Base-by-base conservation (phyloP, 140 eudicot species). In the Stevia rebaudiana region DNA sequence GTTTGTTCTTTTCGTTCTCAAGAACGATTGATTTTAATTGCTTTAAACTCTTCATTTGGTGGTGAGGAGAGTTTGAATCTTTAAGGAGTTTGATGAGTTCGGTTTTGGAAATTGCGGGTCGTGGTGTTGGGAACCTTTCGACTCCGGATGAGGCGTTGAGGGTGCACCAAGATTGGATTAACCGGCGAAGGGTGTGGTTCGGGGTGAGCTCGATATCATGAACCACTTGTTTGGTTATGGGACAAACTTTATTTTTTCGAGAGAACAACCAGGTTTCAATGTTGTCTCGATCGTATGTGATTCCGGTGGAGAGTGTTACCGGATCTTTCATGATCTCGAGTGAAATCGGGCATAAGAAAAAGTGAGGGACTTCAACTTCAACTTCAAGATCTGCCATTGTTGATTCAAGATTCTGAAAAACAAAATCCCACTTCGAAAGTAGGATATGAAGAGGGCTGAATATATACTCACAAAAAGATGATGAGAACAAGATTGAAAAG, bases 301-400 rank as follows among this genome's bases (percentile, higher is more conserved):
- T 70, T 1, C 75, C 75, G 0, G 75, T 58, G 22, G 61, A 12
- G n/a, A 70, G 55, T 1, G 50, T 70, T 0, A 70, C 75, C 0
- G 75, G 75, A 22, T 70, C 75, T 35, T 70, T 70, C 75, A 70
- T 70, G 47, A 70, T 70, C 6, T 56, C 43, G 13, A 56, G 63
- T 15, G 63, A 56, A 15, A 56, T 56, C 43, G 63, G 63, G 43
- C 63, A 56, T 2, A 56, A 0, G 63, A 56, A 56, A 16, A 30
- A 56, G 3, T 15, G 42, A 15, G 63, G 63, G 8, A 56, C 63
- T 56, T 56, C 43, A 11, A 30, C 19, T 55, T 55, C 63, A 0
- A 3, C 31, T 56, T 56, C 22, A 28, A n/a, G 63, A 56, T 31
- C 24, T 0, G 21, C 61, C 61, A 54, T 54, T 54, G 5, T 8